Evolutionary conservation across 2,329 filamentous ascomycete genomes (phyloP).

Genomic region (Botryotinia calthae): DNA sequence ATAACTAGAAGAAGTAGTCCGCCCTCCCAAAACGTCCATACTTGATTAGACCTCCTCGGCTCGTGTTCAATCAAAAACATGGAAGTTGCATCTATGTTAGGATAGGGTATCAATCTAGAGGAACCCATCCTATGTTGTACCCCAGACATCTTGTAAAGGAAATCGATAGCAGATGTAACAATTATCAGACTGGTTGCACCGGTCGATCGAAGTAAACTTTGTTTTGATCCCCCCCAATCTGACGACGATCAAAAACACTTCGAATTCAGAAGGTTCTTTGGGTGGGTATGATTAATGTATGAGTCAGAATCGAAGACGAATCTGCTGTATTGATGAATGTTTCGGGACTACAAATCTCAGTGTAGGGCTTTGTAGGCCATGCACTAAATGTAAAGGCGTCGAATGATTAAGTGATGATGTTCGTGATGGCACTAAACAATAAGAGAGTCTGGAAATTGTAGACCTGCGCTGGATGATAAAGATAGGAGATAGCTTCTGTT

Average conservation of each 20-base stretch:
- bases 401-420: background rate
- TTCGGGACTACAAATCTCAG: background rate
- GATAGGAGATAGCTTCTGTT: background rate
- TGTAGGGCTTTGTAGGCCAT: background rate
- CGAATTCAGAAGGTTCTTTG: background rate
- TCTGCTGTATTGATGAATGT: background rate
- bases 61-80: background rate
- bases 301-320: background rate
- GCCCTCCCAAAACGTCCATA: background rate
- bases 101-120: background rate
- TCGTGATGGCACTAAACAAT: background rate
- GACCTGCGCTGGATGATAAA: background rate
- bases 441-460: background rate
- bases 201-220: background rate
- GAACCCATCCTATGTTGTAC: background rate
- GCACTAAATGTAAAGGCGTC: background rate
- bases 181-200: background rate
- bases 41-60: accelerated
- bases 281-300: background rate
- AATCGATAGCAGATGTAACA: background rate
- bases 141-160: background rate
- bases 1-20: background rate
- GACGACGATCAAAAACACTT: background rate
- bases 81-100: background rate
- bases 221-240: background rate